Base-by-base conservation (phyloP, 2,329 filamentous ascomycete genomes). In the Byssoonygena ceratinophila region DNA sequence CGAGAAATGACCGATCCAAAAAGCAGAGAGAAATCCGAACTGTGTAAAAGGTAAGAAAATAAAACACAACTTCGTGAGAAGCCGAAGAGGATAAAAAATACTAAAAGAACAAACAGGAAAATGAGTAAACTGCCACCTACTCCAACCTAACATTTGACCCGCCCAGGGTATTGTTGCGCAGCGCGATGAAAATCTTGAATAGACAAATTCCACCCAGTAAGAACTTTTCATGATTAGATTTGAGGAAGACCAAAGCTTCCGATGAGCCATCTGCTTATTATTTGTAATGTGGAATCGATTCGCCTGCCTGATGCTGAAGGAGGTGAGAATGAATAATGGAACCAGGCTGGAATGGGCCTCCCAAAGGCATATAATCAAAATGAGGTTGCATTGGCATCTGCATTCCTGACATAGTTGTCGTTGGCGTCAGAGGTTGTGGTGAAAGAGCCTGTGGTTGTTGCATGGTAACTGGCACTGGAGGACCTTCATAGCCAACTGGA, bases 301-400 rank as follows among this genome's bases (percentile, higher is more conserved):
- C 48, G 16, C 27, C 16, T 16, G 11, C 49, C 6, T 44, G 40
- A 20, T 29, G 36, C 14, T 29, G 49, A 37, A 51, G 25, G 25
- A 51, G 48, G 9, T 51, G 48, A 1, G 48, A 36, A 51, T 51
- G 48, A 12, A 18, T 18, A 34, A 51, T 9, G 1, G 37, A 31
- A 2, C 36, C 39, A 8, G 46, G 20, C 22, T 37, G 47, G 25
- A 51, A 45, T 31, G 39, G 40, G n/a, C 32, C 50, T 23, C 25
- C 50, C n/a, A 52, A 27, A 3, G 50, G 50, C 34, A 52, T 23
- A 41, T 32, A 52, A 18, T 47, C 43, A 32, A 52, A 47, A 9
- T 52, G 43, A 16, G 50, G 18, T 9, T 20, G 41, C 20, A 47
- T 25, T 2, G 34, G 32, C 32, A 52, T 39, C 9, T 52, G 50